These are phyloP conservation scores for Capsicum pubescens DNA, from an alignment of 257 asterid species.

Conservation along the genomic window DNA sequence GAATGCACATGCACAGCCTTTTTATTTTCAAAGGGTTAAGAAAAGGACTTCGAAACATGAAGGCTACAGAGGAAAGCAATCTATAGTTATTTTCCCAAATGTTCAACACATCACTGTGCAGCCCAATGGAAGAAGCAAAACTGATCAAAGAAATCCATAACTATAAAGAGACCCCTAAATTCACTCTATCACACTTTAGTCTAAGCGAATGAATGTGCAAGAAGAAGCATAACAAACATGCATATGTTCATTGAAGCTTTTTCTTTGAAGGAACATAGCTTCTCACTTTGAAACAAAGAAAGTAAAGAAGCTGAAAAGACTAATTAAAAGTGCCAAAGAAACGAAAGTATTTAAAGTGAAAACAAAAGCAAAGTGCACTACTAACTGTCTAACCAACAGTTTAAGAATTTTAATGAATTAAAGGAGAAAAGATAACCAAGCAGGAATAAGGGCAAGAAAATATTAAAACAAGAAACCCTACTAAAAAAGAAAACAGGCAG, in stretches of 20 bases:
- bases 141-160: not conserved
- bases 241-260: conserved; percentile 9
- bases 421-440: not conserved
- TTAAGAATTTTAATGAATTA: conserved; percentile 12
- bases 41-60: not conserved
- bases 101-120: not conserved
- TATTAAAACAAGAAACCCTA: conserved; percentile 18
- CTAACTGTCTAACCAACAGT: not conserved
- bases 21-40: conserved; percentile 13
- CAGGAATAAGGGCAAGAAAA: conserved; percentile 1
- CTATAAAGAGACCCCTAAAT: not conserved
- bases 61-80: conserved; percentile 3
- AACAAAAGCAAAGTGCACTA: conserved; percentile 2
- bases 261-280: not conserved
- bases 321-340: conserved; percentile 16
- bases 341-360: not conserved
- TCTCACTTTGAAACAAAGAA: conserved; percentile 8
- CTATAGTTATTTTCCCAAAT: not conserved
- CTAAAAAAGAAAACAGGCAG: conserved; percentile 23
- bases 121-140: conserved; percentile 22
- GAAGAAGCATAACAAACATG: not conserved
- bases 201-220: conserved; percentile 15
- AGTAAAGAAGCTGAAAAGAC: not conserved
- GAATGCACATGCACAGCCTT: not conserved
- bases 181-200: not conserved